A percentile compares a stretch with the other conserved stretches of the same genome.
phyloP scores from a whole-genome alignment of 1,139 yeast genomes.

The Nakaseomyces kungkrabaensis region DNA sequence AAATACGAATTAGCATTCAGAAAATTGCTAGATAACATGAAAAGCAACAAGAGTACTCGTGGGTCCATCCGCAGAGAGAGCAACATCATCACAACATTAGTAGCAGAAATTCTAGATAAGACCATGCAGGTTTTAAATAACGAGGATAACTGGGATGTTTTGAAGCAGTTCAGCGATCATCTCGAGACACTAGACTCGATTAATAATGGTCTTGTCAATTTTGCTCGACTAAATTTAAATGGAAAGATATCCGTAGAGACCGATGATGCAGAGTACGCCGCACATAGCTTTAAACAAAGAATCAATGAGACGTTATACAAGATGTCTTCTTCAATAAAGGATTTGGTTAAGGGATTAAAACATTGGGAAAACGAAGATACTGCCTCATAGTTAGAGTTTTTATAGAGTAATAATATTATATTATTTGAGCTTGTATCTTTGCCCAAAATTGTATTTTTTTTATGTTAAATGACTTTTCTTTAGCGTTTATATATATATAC shows the following conservation, averaged over 20 bases:
- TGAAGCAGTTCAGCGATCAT: neutral
- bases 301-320: neutral
- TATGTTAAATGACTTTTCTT: neutral
- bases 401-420: too few relatives aligned
- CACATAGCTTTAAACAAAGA: constrained; percentile 2
- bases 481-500: neutral
- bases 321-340: neutral
- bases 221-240: neutral
- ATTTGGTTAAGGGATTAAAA: neutral
- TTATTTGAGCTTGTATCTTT: too few relatives aligned
- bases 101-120: neutral
- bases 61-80: constrained; percentile 1
- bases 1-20: neutral
- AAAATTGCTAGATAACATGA: neutral
- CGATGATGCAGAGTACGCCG: neutral
- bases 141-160: neutral
- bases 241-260: neutral
- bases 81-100: neutral
- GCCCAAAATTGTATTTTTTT: neutral
- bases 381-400: too few relatives aligned
- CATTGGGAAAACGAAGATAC: neutral
- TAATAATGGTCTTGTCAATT: neutral
- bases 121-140: neutral
- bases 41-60: neutral
- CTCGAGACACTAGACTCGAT: neutral